phyloP scores from a whole-genome alignment of 2,329 filamentous ascomycete genomes.

The Apiospora pterosperma region DNA sequence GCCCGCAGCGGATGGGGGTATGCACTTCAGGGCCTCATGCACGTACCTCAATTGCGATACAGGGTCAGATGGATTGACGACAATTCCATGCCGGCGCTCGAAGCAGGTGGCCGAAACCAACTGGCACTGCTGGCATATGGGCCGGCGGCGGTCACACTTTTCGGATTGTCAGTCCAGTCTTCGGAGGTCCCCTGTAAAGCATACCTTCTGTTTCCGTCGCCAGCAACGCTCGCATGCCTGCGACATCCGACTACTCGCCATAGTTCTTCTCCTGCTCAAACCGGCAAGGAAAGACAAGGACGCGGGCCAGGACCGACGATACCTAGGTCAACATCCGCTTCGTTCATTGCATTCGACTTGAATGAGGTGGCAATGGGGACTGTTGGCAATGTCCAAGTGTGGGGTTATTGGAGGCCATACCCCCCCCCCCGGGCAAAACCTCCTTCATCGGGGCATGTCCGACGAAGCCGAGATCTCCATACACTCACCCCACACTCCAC shows the following conservation, averaged over 20 bases:
- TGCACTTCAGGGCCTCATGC: not conserved
- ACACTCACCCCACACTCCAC: not conserved
- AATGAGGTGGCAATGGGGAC: not conserved
- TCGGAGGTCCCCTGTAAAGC: conserved; percentile 8
- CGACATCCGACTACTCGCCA: not conserved
- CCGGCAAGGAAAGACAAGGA: not conserved
- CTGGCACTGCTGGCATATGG: not conserved
- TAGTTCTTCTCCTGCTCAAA: not conserved
- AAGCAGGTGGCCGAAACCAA: not conserved
- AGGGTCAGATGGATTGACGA: not conserved
- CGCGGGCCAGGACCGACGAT: not conserved
- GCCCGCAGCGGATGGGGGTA: not conserved
- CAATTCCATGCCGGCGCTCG: not conserved
- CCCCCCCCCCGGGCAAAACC: not conserved
- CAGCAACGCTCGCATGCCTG: conserved; percentile 29
- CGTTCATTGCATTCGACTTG: not conserved
- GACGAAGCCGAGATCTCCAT: not conserved
- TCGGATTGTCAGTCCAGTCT: not conserved
- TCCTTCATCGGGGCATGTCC: not conserved
- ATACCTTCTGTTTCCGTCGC: conserved; percentile 27
- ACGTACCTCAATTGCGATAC: not conserved
- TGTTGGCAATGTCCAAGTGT: not conserved
- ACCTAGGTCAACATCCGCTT: not conserved
- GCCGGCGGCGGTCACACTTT: conserved; percentile 4
- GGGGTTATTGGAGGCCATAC: not conserved